These are phyloP conservation scores for Trichoderma pleuroti DNA, from an alignment of 2,329 filamentous ascomycete genomes.

Conservation along the genomic window DNA sequence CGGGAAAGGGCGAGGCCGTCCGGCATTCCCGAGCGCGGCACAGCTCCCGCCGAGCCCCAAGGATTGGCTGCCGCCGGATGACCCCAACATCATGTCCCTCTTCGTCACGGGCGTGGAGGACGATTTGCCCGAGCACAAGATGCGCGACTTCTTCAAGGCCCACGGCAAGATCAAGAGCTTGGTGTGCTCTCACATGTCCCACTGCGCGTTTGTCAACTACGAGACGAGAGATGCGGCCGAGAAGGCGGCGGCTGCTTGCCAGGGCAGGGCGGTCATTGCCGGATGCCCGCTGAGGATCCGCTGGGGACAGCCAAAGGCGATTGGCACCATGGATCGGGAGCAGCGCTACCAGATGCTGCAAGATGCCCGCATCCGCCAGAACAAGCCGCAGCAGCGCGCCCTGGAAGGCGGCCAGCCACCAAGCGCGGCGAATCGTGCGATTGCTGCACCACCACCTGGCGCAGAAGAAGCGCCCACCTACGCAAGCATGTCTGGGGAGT, in stretches of 20 bases:
- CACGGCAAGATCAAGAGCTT: slow-evolving; percentile 89
- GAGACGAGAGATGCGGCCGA: slow-evolving; percentile 81
- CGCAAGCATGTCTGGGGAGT: slow-evolving; percentile 80
- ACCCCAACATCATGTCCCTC: slow-evolving; percentile 83
- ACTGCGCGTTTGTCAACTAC: slow-evolving; percentile 96
- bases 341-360: slow-evolving; percentile 76
- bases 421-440: slow-evolving; percentile 5
- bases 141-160: slow-evolving; percentile 84
- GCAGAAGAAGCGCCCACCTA: slow-evolving; percentile 71
- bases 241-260: slow-evolving; percentile 75
- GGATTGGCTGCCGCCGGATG: slow-evolving; percentile 80
- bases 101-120: slow-evolving; percentile 96
- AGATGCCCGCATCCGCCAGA: slow-evolving; percentile 55
- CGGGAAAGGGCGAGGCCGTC: slow-evolving; percentile 38
- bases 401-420: slow-evolving; percentile 38
- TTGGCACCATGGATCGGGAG: slow-evolving; percentile 88
- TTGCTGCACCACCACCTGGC: slow-evolving; percentile 69
- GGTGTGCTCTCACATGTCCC: slow-evolving; percentile 93
- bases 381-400: slow-evolving; percentile 26
- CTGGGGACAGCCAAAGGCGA: slow-evolving; percentile 88
- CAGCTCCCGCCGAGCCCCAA: slow-evolving; percentile 75
- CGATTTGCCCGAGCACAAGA: slow-evolving; percentile 86
- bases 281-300: slow-evolving; percentile 86
- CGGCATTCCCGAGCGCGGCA: slow-evolving; percentile 65
- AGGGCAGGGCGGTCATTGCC: slow-evolving; percentile 84